phyloP scores from a whole-genome alignment of 192 early-diverging fungal species.

The Backusella liffmaniae region DNA sequence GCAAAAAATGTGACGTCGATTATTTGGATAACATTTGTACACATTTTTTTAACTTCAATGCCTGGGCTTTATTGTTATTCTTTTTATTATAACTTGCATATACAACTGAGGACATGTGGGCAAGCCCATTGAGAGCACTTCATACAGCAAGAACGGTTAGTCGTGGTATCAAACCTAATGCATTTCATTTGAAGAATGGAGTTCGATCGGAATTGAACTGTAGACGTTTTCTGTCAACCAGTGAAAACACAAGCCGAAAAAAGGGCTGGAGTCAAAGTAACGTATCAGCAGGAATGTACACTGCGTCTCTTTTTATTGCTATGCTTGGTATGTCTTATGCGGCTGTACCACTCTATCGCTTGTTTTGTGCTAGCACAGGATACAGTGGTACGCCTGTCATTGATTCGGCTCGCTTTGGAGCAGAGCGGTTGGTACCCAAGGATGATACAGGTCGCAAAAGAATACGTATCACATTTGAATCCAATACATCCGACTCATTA shows the following conservation, averaged over 20 bases:
- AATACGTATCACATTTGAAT: constrained; percentile 68
- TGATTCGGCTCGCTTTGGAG: constrained; percentile 61
- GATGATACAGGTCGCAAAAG: constrained; percentile 55
- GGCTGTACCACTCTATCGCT: constrained; percentile 91
- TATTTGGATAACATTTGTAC: background rate
- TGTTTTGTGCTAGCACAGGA: constrained; percentile 93
- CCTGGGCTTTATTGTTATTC: background rate
- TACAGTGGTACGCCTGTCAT: constrained; percentile 88
- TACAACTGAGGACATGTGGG: background rate
- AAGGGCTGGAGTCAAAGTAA: constrained; percentile 10
- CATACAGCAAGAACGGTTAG: background rate
- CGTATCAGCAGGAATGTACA: constrained; percentile 61
- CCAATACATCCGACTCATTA: constrained; percentile 73
- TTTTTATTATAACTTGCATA: background rate
- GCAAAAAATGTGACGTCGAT: background rate
- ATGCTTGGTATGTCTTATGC: constrained; percentile 90
- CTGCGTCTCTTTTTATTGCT: constrained; percentile 74
- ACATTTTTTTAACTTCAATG: background rate
- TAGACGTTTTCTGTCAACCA: background rate
- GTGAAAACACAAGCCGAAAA: background rate
- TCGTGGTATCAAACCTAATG: background rate
- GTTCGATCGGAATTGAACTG: background rate
- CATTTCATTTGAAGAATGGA: background rate
- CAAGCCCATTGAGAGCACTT: background rate
- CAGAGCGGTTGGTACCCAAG: constrained; percentile 64